A percentile compares a stretch with the other conserved stretches of the same genome.
Conservation (phyloP, 345 rosid species). For the Eucalyptus cladocalyx region DNA sequence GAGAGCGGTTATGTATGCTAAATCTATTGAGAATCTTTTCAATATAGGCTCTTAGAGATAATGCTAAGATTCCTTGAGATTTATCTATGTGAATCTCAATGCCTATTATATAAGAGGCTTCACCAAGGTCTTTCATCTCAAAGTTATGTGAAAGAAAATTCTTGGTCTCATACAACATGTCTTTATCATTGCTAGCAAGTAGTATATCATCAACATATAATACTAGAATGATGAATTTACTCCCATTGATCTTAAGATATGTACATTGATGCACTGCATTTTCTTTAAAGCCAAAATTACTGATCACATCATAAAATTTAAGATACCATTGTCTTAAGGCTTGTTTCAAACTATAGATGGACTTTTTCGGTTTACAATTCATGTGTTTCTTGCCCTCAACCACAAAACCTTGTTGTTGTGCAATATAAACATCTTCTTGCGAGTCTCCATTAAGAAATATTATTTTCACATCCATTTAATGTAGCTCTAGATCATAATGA, state of each 20-base stretch:
- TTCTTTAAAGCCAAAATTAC: background rate
- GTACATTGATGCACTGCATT: background rate
- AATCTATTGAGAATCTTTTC: background rate
- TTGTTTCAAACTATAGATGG: background rate
- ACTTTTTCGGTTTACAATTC: background rate
- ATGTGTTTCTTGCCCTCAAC: background rate
- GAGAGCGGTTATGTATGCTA: too few relatives aligned
- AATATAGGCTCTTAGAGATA: background rate
- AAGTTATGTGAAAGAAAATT: background rate
- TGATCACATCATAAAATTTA: background rate
- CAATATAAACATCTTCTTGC: background rate
- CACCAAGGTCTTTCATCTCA: background rate
- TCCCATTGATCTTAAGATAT: background rate
- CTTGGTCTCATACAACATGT: background rate
- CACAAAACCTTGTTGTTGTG: conserved; percentile 1
- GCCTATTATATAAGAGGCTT: background rate
- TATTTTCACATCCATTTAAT: background rate
- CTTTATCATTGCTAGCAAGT: background rate
- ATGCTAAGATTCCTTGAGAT: background rate
- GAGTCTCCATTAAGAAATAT: background rate
- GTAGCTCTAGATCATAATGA: background rate
- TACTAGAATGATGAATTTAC: background rate
- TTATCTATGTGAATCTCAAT: background rate
- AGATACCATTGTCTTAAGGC: background rate
- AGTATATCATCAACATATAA: background rate